These are phyloP conservation scores for Rosellinia necatrix DNA, from an alignment of 2,329 filamentous ascomycete species.

Conservation along the genomic window DNA sequence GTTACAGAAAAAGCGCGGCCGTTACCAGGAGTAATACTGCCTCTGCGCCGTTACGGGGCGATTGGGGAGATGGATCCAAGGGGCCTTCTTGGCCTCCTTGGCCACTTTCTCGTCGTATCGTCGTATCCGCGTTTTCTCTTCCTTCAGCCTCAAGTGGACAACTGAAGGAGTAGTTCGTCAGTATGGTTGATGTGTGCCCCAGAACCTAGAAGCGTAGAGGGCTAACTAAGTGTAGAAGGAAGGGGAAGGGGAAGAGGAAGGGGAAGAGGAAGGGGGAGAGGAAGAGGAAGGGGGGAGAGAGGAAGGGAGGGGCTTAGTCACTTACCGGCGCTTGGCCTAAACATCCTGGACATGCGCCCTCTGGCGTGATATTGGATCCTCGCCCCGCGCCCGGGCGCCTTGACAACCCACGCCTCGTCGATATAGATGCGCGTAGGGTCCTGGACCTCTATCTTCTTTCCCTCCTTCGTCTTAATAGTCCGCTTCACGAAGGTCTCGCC, in stretches of 20 bases:
- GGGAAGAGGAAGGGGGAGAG: background rate
- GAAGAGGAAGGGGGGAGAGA: too few species aligned
- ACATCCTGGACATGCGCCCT: conserved; percentile 70
- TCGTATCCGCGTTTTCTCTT: conserved; percentile 87
- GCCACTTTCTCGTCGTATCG: conserved; percentile 77
- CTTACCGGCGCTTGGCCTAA: conserved; percentile 76
- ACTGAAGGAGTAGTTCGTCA: conserved; percentile 50
- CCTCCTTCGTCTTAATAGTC: conserved; percentile 74
- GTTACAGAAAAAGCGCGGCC: background rate
- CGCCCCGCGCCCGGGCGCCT: conserved; percentile 64
- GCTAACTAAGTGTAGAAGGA: background rate
- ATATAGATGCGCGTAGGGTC: conserved; percentile 88
- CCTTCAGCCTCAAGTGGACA: conserved; percentile 83
- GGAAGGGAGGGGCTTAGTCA: too few species aligned
- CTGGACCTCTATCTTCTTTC: conserved; percentile 69
- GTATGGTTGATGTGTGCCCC: conserved; percentile 2
- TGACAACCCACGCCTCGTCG: conserved; percentile 89
- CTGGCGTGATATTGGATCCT: conserved; percentile 75
- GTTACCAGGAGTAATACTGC: conserved; percentile 90
- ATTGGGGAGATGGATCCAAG: conserved; percentile 89
- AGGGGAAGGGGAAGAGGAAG: background rate
- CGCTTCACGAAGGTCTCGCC: conserved; percentile 48
- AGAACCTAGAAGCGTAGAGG: too few species aligned
- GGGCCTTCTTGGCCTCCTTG: conserved; percentile 73
- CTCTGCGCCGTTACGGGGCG: conserved; percentile 81